These are phyloP conservation scores for Boletus tomentosulus DNA, from an alignment of 768 basidiomycete species.

Conservation along the genomic window DNA sequence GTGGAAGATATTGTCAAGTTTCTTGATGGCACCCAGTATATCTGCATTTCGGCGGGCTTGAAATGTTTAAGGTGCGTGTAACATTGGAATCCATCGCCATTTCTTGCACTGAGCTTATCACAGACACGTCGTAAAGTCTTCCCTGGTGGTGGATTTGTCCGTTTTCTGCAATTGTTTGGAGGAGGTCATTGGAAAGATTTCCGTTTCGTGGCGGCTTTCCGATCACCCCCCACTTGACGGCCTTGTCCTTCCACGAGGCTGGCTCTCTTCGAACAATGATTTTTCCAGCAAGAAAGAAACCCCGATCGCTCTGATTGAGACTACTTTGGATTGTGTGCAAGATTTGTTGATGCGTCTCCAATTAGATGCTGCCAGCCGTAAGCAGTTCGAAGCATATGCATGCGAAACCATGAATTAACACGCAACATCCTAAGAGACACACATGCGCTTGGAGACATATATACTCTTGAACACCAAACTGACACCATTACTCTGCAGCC, in stretches of 20 bases:
- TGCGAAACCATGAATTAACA: background rate
- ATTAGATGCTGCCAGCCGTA: conserved; percentile 26
- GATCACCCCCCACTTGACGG: conserved; percentile 34
- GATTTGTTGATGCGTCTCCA: conserved; percentile 30
- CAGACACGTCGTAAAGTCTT: conserved; percentile 42
- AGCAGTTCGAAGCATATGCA: background rate
- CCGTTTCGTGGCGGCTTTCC: conserved; percentile 33
- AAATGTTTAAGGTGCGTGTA: conserved; percentile 37
- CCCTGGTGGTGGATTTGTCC: conserved; percentile 41
- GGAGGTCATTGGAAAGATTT: conserved; percentile 38
- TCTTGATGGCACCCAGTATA: conserved; percentile 25
- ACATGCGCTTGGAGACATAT: background rate
- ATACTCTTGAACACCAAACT: conserved; percentile 9
- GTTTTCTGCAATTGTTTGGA: conserved; percentile 53
- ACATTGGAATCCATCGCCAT: background rate
- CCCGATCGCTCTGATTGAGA: conserved; percentile 39
- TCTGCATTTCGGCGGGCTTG: conserved; percentile 34
- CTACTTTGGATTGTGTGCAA: conserved; percentile 18
- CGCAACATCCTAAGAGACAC: too few species aligned
- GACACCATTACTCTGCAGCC: conserved; percentile 23
- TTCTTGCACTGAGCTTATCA: conserved; percentile 20
- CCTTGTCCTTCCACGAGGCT: conserved; percentile 51
- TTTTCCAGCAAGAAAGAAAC: conserved; percentile 12
- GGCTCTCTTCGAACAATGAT: conserved; percentile 35
- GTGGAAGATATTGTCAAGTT: conserved; percentile 32